Evolutionary conservation across 805 yeast genomes (phyloP).

Genomic region (Grigorovia humatica): DNA sequence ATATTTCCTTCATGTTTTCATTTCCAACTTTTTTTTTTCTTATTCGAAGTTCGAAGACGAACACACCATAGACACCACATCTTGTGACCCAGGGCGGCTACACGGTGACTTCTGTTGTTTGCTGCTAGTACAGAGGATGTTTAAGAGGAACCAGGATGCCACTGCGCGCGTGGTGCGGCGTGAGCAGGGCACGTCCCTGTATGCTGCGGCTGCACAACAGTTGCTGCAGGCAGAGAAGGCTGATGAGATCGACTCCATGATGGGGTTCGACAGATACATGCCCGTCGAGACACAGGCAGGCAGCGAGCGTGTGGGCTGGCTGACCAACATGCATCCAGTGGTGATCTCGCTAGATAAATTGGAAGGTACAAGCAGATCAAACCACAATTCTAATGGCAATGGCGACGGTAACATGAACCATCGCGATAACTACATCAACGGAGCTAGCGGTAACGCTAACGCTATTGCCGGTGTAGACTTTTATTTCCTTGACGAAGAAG

Average conservation of each 20-base stretch:
- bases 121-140: no score
- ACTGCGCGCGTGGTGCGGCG: conserved; percentile 46
- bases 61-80: no score
- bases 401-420: conserved; percentile 7
- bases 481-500: conserved; percentile 91
- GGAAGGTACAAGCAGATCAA: conserved; percentile 1
- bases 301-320: conserved; percentile 59
- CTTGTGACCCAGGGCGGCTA: no score
- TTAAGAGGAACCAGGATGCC: conserved; percentile 17
- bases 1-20: no score
- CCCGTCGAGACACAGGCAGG: conserved; percentile 27
- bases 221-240: conserved; percentile 44
- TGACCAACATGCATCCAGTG: conserved; percentile 88
- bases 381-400: not conserved
- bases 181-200: conserved; percentile 21
- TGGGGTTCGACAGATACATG: conserved; percentile 86
- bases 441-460: conserved; percentile 7
- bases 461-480: conserved; percentile 88
- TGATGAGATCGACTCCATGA: conserved; percentile 62
- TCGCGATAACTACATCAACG: conserved; percentile 6
- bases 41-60: not conserved
- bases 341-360: conserved; percentile 42
- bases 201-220: conserved; percentile 30
- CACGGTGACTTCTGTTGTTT: no score
- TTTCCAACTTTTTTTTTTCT: not conserved